Percentiles rank a stretch among this genome's conserved stretches.
phyloP scores from a whole-genome alignment of 2,329 filamentous ascomycete species.

The Sclerotinia subarctica region DNA sequence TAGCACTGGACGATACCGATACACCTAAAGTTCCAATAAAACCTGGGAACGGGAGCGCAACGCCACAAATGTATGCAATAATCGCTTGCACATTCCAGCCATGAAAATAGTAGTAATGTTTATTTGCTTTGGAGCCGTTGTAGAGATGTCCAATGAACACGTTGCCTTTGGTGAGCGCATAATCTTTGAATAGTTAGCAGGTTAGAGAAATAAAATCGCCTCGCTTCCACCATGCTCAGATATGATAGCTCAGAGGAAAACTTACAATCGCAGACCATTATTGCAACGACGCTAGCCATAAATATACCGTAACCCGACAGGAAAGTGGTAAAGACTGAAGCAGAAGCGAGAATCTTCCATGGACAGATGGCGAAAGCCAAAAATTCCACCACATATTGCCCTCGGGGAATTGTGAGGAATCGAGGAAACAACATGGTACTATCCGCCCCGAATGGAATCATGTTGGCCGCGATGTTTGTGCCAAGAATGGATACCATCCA shows the following conservation, averaged over 20 bases:
- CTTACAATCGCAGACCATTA: slow-evolving; percentile 34
- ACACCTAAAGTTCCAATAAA: slow-evolving; percentile 40
- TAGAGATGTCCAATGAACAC: slow-evolving; percentile 39
- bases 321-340: slow-evolving; percentile 58
- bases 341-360: slow-evolving; percentile 62
- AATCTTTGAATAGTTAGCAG: slow-evolving; percentile 38
- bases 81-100: slow-evolving; percentile 41
- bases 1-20: slow-evolving; percentile 36
- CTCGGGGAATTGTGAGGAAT: slow-evolving; percentile 55
- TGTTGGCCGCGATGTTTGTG: slow-evolving; percentile 57
- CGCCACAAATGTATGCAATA: slow-evolving; percentile 39
- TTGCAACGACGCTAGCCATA: slow-evolving; percentile 46
- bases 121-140: slow-evolving; percentile 36
- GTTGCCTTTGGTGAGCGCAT: slow-evolving; percentile 40
- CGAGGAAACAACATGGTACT: slow-evolving; percentile 51
- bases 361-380: slow-evolving; percentile 55
- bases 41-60: slow-evolving; percentile 40
- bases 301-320: slow-evolving; percentile 63
- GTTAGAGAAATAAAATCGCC: not conserved
- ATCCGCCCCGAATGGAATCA: slow-evolving; percentile 52
- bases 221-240: not conserved
- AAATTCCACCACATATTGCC: slow-evolving; percentile 52
- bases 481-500: slow-evolving; percentile 55
- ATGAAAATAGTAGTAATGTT: slow-evolving; percentile 38
- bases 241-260: not conserved